phyloP scores from a whole-genome alignment of 768 basidiomycete species.

The Gyrodon lividus region DNA sequence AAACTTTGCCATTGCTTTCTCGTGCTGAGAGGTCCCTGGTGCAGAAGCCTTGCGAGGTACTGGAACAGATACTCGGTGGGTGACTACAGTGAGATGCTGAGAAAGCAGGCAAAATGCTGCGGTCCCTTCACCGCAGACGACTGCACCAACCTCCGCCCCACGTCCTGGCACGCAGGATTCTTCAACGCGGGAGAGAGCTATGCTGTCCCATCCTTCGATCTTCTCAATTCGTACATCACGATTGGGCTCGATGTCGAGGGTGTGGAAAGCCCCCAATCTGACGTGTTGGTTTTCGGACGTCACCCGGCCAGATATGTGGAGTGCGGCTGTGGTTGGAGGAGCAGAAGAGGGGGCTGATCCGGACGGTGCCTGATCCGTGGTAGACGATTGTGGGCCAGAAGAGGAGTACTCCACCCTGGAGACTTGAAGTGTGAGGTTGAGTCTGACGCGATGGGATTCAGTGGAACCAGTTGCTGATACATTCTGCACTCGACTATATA shows the following conservation, averaged over 20 bases:
- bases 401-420: slow-evolving; percentile 80
- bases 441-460: slow-evolving; percentile 83
- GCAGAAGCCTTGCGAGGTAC: slow-evolving; percentile 92
- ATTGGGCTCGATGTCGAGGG: slow-evolving; percentile 89
- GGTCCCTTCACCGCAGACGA: slow-evolving; percentile 94
- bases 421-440: slow-evolving; percentile 83
- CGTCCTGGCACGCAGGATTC: slow-evolving; percentile 91
- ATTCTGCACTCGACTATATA: slow-evolving; percentile 75
- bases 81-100: slow-evolving; percentile 93
- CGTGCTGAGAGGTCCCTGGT: slow-evolving; percentile 78
- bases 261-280: slow-evolving; percentile 91
- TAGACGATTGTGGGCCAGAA: slow-evolving; percentile 49
- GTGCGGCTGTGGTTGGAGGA: slow-evolving; percentile 47
- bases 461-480: slow-evolving; percentile 92
- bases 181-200: slow-evolving; percentile 76
- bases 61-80: slow-evolving; percentile 84
- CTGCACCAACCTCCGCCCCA: slow-evolving; percentile 94
- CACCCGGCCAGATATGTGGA: slow-evolving; percentile 88
- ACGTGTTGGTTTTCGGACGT: slow-evolving; percentile 86
- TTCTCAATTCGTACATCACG: slow-evolving; percentile 91
- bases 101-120: slow-evolving; percentile 94
- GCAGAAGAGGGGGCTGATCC: slow-evolving; percentile 30
- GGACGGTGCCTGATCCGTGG: slow-evolving; percentile 40
- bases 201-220: slow-evolving; percentile 85
- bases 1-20: slow-evolving; percentile 86